Percentiles rank a stretch among this genome's conserved stretches.
Evolutionary conservation across 139 green algal genomes (phyloP).

Genomic region (Eudorina sp.): DNA sequence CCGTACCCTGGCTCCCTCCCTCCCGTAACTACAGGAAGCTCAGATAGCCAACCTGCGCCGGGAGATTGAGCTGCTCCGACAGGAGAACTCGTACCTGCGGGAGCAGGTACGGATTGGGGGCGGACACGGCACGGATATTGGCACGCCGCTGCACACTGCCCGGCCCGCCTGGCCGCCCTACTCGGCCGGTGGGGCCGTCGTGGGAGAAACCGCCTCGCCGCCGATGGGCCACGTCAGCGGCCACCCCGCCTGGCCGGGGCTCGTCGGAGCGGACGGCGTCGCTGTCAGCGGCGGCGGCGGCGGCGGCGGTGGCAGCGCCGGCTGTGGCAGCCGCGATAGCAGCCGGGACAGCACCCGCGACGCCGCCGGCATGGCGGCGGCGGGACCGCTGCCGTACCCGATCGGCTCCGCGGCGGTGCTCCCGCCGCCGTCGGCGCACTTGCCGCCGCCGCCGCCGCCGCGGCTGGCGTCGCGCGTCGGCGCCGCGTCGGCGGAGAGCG

Average conservation of each 20-base stretch:
- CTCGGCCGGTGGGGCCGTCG: background rate
- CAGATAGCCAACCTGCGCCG: conserved; percentile 72
- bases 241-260: background rate
- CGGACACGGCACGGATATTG: background rate
- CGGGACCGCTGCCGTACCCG: background rate
- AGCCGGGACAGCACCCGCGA: conserved; percentile 3
- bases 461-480: conserved; percentile 5
- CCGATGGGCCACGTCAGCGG: background rate
- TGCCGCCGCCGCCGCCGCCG: background rate
- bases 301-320: background rate
- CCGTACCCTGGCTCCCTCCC: conserved; percentile 29
- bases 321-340: background rate
- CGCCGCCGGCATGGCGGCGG: background rate
- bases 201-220: background rate
- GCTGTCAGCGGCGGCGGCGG: background rate
- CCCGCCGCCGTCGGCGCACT: background rate
- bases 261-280: background rate
- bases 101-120: conserved; percentile 58
- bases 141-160: background rate
- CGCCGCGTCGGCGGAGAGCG: background rate
- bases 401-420: background rate
- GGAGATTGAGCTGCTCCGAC: conserved; percentile 85
- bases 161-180: background rate
- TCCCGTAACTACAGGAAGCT: conserved; percentile 56
- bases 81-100: conserved; percentile 69